A percentile compares a stretch with the other conserved stretches of the same genome.
These are phyloP conservation scores for Talaromyces sp. DNA, from an alignment of 2,329 filamentous ascomycete genomes.

Conservation along the genomic window DNA sequence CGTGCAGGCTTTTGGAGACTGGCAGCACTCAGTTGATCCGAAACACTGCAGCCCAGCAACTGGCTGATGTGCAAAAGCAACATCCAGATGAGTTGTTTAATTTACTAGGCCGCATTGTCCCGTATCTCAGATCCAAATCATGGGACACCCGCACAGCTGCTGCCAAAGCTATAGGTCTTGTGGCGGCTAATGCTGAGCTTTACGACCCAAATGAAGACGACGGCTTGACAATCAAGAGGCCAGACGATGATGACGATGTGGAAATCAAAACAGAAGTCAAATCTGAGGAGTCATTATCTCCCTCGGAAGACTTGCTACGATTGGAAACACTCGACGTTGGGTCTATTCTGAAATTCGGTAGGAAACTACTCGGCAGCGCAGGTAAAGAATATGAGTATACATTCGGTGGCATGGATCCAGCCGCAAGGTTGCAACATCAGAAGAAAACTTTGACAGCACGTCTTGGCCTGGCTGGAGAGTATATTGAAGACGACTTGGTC, in stretches of 20 bases:
- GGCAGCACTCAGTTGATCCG: slow-evolving; percentile 94
- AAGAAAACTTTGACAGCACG: slow-evolving; percentile 83
- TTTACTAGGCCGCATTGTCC: slow-evolving; percentile 86
- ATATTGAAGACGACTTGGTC: slow-evolving; percentile 79
- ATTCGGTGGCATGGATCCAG: slow-evolving; percentile 75
- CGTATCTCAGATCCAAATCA: slow-evolving; percentile 88
- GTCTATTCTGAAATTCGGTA: slow-evolving; percentile 76
- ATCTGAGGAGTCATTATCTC: slow-evolving; percentile 27
- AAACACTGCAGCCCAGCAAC: slow-evolving; percentile 93
- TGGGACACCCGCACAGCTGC: slow-evolving; percentile 96
- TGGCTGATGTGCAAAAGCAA: slow-evolving; percentile 96
- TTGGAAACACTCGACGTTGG: slow-evolving; percentile 74
- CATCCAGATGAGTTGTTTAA: slow-evolving; percentile 98
- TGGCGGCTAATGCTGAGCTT: slow-evolving; percentile 79
- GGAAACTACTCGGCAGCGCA: slow-evolving; percentile 75
- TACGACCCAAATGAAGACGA: slow-evolving; percentile 87
- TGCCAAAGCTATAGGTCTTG: slow-evolving; percentile 90
- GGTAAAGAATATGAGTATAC: slow-evolving; percentile 81
- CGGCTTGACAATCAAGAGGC: slow-evolving; percentile 41
- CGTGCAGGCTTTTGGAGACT: slow-evolving; percentile 81
- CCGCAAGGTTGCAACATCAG: slow-evolving; percentile 75
- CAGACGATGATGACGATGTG: slow-evolving; percentile 50
- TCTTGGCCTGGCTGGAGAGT: slow-evolving; percentile 79
- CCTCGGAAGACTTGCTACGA: slow-evolving; percentile 62
- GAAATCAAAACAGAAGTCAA: slow-evolving; percentile 38